Evolutionary conservation across 1,139 yeast genomes (phyloP).

Genomic region (Saccharomyces hybrid): DNA sequence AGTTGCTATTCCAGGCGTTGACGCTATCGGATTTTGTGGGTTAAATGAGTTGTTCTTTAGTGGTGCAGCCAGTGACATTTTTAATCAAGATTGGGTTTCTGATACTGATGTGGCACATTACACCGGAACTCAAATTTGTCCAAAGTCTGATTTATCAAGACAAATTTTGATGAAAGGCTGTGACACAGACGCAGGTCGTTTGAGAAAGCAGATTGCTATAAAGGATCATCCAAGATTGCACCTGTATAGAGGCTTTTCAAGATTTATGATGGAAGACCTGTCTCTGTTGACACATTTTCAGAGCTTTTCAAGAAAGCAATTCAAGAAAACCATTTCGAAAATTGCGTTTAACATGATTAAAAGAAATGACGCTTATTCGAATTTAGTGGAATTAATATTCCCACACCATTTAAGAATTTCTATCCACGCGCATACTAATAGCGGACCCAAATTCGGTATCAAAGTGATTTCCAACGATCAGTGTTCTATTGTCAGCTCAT

Average conservation of each 20-base stretch:
- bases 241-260: constrained; percentile 50
- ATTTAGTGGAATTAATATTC: constrained; percentile 49
- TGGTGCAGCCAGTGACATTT: constrained; percentile 22
- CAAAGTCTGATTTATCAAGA: constrained; percentile 34
- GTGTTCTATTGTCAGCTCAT: constrained; percentile 36
- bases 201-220: constrained; percentile 31
- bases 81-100: constrained; percentile 26
- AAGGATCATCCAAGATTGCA: constrained; percentile 44
- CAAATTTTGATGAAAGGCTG: constrained; percentile 36
- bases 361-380: constrained; percentile 57
- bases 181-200: constrained; percentile 36
- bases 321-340: constrained; percentile 43
- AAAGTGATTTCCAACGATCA: constrained; percentile 39
- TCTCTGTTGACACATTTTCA: constrained; percentile 36
- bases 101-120: constrained; percentile 29
- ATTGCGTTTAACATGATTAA: constrained; percentile 59
- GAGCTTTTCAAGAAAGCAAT: constrained; percentile 39
- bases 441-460: constrained; percentile 54
- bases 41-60: constrained; percentile 34
- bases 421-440: constrained; percentile 51
- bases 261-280: constrained; percentile 53
- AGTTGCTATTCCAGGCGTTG: constrained; percentile 27
- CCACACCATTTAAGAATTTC: constrained; percentile 54
- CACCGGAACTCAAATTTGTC: constrained; percentile 33
- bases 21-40: constrained; percentile 34